Base-by-base conservation (phyloP, 208 protist species). In the Leishmania braziliensis region DNA sequence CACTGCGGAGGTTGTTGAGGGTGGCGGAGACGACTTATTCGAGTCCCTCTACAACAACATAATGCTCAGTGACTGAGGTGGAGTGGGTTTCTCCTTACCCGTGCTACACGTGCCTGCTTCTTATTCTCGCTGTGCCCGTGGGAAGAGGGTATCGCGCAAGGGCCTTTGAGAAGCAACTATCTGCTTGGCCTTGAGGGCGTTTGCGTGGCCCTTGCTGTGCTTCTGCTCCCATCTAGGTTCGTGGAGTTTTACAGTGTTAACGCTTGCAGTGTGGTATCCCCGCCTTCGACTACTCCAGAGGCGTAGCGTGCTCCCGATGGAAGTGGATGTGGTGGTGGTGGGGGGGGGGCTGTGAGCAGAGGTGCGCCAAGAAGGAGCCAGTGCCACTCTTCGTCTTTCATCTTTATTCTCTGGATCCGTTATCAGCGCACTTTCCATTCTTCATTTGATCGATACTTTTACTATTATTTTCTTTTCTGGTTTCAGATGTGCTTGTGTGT, bases 41-140 rank as follows among this genome's bases (percentile, higher is more conserved):
- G 87, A 90, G 60, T 77, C 84, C 46, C 78, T 92, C 29, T 92
- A 92, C 79, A 71, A 92, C 74, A 79, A 89, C 75, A 92, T 92
- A 36, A 92, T 92, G 86, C 83, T 76, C 46, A 77, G 58, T 26
- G 84, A 78, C 36, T 84, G 65, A 86, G 0, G 74, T 10, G n/a
- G n/a, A 23, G 18, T 29, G 48, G n/a, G 33, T 29, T 3, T 62
- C 26, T 76, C 29, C 12, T 76, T 5, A 1, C 33, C 1, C 1
- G 3, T 20, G 58, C 6, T 2, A 53, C 36, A 50, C 60, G 36
- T n/a, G 6, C 16, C 36, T 78, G 33, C 50, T 46, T 39, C 26
- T 26, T 50, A 1, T 73, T 48, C 9, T 20, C 33, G 70, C 33
- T 48, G 0, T 48, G 36, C 18, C 14, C n/a, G 46, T 71, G 29